Evolutionary conservation across 345 rosid species (phyloP), one percentile per base, ranked within the genome.

Genomic region (Combretum micranthum): DNA sequence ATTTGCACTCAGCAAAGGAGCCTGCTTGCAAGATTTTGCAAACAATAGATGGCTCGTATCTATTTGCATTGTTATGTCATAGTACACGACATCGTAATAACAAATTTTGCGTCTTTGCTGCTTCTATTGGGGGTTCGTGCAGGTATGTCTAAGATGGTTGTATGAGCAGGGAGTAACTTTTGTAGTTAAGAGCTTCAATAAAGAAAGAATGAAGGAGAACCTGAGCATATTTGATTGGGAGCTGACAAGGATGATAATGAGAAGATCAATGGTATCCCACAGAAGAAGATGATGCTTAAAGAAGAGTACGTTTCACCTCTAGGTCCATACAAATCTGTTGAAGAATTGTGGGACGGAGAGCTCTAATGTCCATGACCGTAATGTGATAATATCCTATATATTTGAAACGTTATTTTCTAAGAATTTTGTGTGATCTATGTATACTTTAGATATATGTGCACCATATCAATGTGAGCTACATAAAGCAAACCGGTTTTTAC

Each of bases 101-200:
- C 18, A 46, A 2, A 13, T 14, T 46, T 46, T 4, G 1, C 49
- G 18, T 3, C 15, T 2, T 3, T 46, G 18, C 49, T 13, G n/a
- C 15, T 37, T 26, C 20, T 12, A 0, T 16, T 13, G 4, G 4
- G 12, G 20, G 13, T 44, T 12, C 18, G 18, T 44, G 56, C 48
- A 67, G 66, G 63, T 68, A 21, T 52, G 59, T 51, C 42, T 47
- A 20, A 52, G 59, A 46, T 60, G 64, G 64, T 9, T 63, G n/a
- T 6, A 50, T 21, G 66, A 56, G 59, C 72, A 61, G 52, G 66
- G 62, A 3, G 55, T 32, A 12, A 51, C 58, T 32, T n/a, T 52
- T 3, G 50, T 51, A 14, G 64, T 49, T 2, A 63, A 55, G 44
- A 63, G 64, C 48, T 48, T 20, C 53, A 59, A 50, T 3, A 50